These are phyloP conservation scores for Rachicladosporium sp. DNA, from an alignment of 2,329 filamentous ascomycete species.

Conservation along the genomic window DNA sequence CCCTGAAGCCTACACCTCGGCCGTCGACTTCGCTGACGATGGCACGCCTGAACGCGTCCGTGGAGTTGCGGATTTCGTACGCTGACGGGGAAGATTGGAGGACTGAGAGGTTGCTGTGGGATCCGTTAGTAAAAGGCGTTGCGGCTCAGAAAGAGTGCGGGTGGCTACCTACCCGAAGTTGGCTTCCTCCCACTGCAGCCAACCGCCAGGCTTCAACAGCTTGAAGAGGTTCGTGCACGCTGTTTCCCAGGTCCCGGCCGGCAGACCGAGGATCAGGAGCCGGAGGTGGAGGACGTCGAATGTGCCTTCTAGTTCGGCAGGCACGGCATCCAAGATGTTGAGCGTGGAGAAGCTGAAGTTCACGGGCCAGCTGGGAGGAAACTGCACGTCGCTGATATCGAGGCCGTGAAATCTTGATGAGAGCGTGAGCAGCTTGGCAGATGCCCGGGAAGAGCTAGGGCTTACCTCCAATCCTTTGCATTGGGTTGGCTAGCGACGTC, in stretches of 20 bases:
- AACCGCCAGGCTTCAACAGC: constrained; percentile 13
- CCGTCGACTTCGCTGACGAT: not conserved
- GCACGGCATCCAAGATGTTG: constrained; percentile 10
- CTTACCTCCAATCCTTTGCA: not conserved
- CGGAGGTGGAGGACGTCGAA: constrained; percentile 15
- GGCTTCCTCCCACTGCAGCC: constrained; percentile 12
- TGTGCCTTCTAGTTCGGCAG: constrained; percentile 2
- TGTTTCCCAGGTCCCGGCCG: constrained; percentile 7
- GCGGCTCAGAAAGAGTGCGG: not conserved
- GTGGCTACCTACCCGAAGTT: constrained; percentile 3
- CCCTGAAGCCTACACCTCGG: not conserved
- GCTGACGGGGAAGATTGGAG: not conserved
- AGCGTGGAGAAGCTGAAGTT: constrained; percentile 6
- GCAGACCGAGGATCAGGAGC: constrained; percentile 10
- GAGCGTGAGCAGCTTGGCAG: not conserved
- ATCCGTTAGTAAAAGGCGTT: not conserved
- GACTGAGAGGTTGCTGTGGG: not conserved
- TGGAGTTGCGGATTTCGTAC: not conserved
- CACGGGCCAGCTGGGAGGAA: constrained; percentile 5
- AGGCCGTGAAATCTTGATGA: constrained; percentile 8
- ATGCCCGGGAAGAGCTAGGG: no score
- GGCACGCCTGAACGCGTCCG: not conserved
- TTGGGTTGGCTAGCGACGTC: constrained; percentile 6
- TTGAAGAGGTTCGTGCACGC: constrained; percentile 8
- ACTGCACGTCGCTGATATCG: constrained; percentile 12